Conservation (phyloP, 2,329 filamentous ascomycete genomes). For the Colletotrichum somersetense region DNA sequence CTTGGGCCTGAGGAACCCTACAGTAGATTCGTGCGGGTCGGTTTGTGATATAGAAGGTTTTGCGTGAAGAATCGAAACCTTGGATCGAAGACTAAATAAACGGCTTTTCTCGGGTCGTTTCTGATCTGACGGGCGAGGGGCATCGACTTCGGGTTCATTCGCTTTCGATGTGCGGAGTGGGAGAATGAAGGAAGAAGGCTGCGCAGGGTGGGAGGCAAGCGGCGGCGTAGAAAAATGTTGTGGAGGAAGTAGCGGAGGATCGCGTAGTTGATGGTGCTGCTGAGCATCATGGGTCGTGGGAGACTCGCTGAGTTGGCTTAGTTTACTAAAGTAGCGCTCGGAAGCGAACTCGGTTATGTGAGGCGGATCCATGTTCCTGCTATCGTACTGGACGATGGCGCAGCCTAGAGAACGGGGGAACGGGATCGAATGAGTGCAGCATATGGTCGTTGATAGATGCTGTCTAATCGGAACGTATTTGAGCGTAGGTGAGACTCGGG, state of each 20-base stretch:
- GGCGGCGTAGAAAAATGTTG: slow-evolving; percentile 42
- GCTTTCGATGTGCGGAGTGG: slow-evolving; percentile 59
- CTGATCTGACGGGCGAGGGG: slow-evolving; percentile 48
- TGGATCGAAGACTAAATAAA: slow-evolving; percentile 57
- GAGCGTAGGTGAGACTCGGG: slow-evolving; percentile 28
- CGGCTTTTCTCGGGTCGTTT: slow-evolving; percentile 55
- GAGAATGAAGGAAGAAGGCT: slow-evolving; percentile 61
- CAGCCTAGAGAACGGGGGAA: slow-evolving; percentile 43
- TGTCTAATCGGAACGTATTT: slow-evolving; percentile 23
- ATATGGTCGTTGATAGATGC: slow-evolving; percentile 27
- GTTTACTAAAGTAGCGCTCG: slow-evolving; percentile 72
- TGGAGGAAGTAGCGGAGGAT: slow-evolving; percentile 38
- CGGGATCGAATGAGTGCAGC: slow-evolving; percentile 20
- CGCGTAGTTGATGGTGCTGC: slow-evolving; percentile 16
- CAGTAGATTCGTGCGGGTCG: slow-evolving; percentile 14
- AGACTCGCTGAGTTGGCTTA: slow-evolving; percentile 63
- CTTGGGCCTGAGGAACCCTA: slow-evolving; percentile 18
- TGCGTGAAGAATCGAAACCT: slow-evolving; percentile 52
- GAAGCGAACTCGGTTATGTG: slow-evolving; percentile 77
- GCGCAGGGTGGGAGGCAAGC: slow-evolving; percentile 43
- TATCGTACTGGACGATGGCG: slow-evolving; percentile 39
- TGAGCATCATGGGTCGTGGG: slow-evolving; percentile 23
- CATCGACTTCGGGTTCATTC: slow-evolving; percentile 47
- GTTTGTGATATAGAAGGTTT: slow-evolving; percentile 17
- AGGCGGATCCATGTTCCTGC: slow-evolving; percentile 68